Conservation (phyloP, 306 rosid species). For the Prunus armeniaca region DNA sequence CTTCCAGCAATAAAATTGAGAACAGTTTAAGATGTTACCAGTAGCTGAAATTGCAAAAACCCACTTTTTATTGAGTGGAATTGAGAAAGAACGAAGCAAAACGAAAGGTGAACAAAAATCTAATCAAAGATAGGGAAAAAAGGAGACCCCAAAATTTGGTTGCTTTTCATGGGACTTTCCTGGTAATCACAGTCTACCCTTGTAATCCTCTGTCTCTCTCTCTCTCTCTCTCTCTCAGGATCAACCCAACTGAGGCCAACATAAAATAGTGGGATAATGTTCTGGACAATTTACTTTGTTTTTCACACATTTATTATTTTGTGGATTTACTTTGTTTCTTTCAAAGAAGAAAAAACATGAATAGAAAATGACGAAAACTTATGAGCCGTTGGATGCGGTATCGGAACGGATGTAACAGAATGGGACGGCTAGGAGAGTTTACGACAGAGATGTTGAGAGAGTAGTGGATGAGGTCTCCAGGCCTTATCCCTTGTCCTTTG, state of each 20-base stretch:
- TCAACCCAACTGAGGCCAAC: conserved; percentile 38
- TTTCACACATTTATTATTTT: conserved; percentile 18
- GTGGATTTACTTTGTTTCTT: background rate
- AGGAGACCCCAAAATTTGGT: conserved; percentile 24
- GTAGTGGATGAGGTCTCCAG: conserved; percentile 6
- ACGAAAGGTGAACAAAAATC: background rate
- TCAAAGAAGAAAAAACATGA: background rate
- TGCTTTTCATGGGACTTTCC: conserved; percentile 40
- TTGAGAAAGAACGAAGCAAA: conserved; percentile 8
- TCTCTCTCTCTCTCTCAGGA: conserved; percentile 3
- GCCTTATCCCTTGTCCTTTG: conserved; percentile 59
- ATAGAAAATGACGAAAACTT: background rate
- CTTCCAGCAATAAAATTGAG: background rate
- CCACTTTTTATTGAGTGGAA: conserved; percentile 18
- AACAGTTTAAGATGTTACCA: conserved; percentile 43
- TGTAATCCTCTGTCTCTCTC: conserved; percentile 28
- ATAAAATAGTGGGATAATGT: conserved; percentile 42
- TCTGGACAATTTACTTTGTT: conserved; percentile 39
- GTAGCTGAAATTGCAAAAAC: conserved; percentile 28
- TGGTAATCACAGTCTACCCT: conserved; percentile 27
- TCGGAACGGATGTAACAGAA: rapidly evolving
- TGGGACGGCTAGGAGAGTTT: background rate
- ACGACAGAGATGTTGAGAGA: background rate
- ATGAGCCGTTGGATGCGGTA: conserved; percentile 2
- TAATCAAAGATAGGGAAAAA: background rate